Base-by-base conservation (phyloP, 441 rosid genomes). In the Eruca vesicaria region DNA sequence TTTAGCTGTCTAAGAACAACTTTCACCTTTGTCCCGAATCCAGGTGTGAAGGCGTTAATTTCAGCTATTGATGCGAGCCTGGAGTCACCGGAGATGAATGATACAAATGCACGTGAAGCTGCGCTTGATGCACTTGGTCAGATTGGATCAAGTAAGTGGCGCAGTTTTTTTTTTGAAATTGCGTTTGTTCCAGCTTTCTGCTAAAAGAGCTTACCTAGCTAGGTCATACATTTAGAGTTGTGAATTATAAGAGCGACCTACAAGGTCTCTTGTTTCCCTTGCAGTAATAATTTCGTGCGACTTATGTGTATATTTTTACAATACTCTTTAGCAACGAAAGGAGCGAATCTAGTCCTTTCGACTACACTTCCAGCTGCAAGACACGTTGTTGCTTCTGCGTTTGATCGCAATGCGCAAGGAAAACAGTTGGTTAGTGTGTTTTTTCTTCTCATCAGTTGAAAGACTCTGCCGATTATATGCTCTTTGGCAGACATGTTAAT, bases 61-160 rank as follows among this genome's bases (percentile, higher is more conserved):
- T 86, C 89, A 63, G 90, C 92, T 66, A 85, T 92, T 81, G 89
- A 82, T 81, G 84, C 81, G 68, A 82, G 87, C 68, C 81, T 94
- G 57, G 84, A 78, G 70, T 77, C 80, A 15, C 78, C 64, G 45
- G 88, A 79, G 60, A 79, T 21, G 81, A 81, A 80, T 79, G 89
- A 89, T 80, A 6, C 76, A 23, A 82, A 90, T 80, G 97, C 88
- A 82, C 80, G 77, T 71, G 97, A 90, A 88, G 81, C 87, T 78
- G 94, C 94, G 66, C 79, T 94, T 78, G 99, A 92, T 81, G 91
- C 97, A 65, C 79, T 94, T 83, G 96, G 97, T 75, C 91, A 86
- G 78, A 87, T 92, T 65, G 99, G 98, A 48, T 83, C 82, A 35
- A 84, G 99, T 94, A 86, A 84, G 97, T 85, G 31, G 32, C 36